Conservation (phyloP, 1,284 basidiomycete species). For the Volvariella volvacea region DNA sequence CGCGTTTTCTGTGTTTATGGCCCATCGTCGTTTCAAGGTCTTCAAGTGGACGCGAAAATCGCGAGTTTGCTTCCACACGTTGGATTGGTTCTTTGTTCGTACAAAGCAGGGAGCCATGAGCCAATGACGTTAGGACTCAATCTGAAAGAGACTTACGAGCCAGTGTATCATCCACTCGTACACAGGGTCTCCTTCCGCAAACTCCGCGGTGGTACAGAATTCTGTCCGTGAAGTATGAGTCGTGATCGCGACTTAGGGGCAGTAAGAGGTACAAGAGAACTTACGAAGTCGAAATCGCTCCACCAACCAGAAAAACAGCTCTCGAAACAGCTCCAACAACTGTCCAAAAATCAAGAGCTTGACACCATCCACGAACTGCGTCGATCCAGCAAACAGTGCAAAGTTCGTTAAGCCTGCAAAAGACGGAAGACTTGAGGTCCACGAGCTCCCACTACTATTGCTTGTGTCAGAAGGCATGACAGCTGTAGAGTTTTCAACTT, state of each 20-base stretch:
- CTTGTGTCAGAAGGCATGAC: too few relatives aligned
- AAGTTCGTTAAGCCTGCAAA: neutral
- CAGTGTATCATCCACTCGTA: constrained; percentile 44
- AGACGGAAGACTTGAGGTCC: too few relatives aligned
- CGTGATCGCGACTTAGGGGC: neutral
- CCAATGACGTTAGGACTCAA: neutral
- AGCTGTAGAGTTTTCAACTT: too few relatives aligned
- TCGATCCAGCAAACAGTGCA: constrained; percentile 17
- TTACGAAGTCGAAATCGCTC: constrained; percentile 35
- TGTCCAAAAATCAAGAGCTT: constrained; percentile 35
- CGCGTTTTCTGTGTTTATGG: constrained; percentile 23
- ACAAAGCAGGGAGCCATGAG: neutral
- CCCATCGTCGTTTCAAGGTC: constrained; percentile 36
- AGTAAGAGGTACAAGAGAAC: constrained; percentile 14
- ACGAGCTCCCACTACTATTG: too few relatives aligned
- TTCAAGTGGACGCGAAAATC: constrained; percentile 38
- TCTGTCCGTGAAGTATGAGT: constrained; percentile 18
- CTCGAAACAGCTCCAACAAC: constrained; percentile 37
- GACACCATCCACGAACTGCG: constrained; percentile 21
- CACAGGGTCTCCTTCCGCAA: constrained; percentile 38
- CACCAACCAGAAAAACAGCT: constrained; percentile 36
- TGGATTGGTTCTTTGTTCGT: constrained; percentile 39
- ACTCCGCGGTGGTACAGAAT: constrained; percentile 38
- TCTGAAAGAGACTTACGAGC: constrained; percentile 21
- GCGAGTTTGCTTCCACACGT: constrained; percentile 39